These are phyloP conservation scores for Globisporangium yorkense DNA, from an alignment of 352 stramenopile genomes.

Conservation along the genomic window DNA sequence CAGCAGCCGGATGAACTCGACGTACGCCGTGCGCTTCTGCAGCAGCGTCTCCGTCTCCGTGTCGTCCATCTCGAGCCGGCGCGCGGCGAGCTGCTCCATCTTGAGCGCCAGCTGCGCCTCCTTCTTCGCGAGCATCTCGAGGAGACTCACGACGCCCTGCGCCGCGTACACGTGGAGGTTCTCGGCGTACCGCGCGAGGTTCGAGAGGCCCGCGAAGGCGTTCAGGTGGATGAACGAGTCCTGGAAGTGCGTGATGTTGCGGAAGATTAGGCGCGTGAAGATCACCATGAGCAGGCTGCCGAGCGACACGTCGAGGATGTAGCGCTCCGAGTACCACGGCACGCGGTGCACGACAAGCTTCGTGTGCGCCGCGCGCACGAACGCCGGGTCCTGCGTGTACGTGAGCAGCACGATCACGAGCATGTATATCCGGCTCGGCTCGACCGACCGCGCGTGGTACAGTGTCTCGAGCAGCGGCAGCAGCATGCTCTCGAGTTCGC, in stretches of 20 bases:
- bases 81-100: slow-evolving; percentile 26
- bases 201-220: slow-evolving; percentile 65
- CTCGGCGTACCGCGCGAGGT: slow-evolving; percentile 62
- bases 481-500: slow-evolving; percentile 41
- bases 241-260: slow-evolving; percentile 78
- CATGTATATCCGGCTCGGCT: slow-evolving; percentile 66
- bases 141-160: slow-evolving; percentile 57
- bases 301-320: slow-evolving; percentile 70
- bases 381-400: slow-evolving; percentile 53
- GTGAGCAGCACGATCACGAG: slow-evolving; percentile 64
- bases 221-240: slow-evolving; percentile 78
- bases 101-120: slow-evolving; percentile 49
- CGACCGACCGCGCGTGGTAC: slow-evolving; percentile 56
- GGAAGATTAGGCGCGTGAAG: slow-evolving; percentile 66
- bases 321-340: slow-evolving; percentile 73
- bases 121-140: slow-evolving; percentile 76
- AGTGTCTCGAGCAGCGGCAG: slow-evolving; percentile 68
- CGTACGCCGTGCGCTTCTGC: slow-evolving; percentile 57
- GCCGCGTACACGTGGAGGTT: slow-evolving; percentile 71
- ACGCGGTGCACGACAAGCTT: slow-evolving; percentile 54
- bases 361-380: slow-evolving; percentile 59
- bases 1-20: slow-evolving; percentile 71
- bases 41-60: slow-evolving; percentile 37
- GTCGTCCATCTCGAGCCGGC: slow-evolving; percentile 10
- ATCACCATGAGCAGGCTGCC: slow-evolving; percentile 76